Evolutionary conservation across 129 eudicot genomes (phyloP), one percentile per base, ranked within the genome.

Genomic region (Tagetes patula): DNA sequence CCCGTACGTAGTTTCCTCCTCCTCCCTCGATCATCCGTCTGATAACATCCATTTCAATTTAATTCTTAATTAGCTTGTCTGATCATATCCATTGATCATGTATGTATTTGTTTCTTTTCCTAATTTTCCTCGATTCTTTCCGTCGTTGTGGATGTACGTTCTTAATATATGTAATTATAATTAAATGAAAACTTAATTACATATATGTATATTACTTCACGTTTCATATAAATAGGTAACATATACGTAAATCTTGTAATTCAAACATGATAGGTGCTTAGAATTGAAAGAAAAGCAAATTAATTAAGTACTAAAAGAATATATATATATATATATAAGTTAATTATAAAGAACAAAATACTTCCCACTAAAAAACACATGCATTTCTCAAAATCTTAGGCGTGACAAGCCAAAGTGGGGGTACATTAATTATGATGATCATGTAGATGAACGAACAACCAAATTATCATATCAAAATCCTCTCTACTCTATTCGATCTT

Each of bases 371-470:
- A 65, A 74, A 84, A 46, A 76, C 27, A 20, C 27, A 80, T 77
- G 71, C 72, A 73, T 66, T 80, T 83, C 83, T 77, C 87, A 83
- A 83, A 84, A 84, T 76, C 82, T 83, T 76, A 82, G 83, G 92
- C 92, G 88, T 87, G 92, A 80, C 87, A 79, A 76, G 80, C 83
- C 79, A 70, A 79, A 82, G 92, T 84, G 92, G 92, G 85, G 85
- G 80, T 82, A 80, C 88, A 82, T 65, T 76, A 87, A 87, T 87
- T 75, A 87, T 87, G 83, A 81, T 43, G 8, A 20, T 20, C 48
- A 43, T 79, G 66, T 33, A 69, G 33, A 65, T 74, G 46, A 77
- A 69, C 60, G 61, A 50, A 14, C 81, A 77, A 70, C 62, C 50
- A 59, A 70, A 65, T 67, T 65, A 66, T 63, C 76, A 61, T 38